Percentiles rank a stretch among this genome's conserved stretches.
phyloP scores from a whole-genome alignment of 2,329 filamentous ascomycete species.

The Emydomyces testavorans region DNA sequence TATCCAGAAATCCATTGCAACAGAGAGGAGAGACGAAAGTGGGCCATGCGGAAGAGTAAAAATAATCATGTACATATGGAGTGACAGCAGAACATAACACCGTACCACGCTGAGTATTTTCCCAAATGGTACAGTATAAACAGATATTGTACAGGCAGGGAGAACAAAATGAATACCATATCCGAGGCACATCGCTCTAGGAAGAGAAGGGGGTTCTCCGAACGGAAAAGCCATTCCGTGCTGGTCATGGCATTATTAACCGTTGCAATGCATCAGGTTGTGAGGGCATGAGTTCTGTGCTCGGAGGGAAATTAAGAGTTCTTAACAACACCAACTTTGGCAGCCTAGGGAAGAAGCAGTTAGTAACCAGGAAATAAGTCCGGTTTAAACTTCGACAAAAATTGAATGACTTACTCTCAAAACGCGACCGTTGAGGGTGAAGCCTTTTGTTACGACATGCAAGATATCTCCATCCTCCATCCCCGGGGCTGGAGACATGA shows the following conservation, averaged over 20 bases:
- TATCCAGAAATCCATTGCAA: not conserved
- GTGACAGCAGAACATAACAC: slow-evolving; percentile 9
- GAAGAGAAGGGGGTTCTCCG: not conserved
- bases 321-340: slow-evolving; percentile 94
- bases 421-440: slow-evolving; percentile 80
- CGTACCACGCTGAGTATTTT: slow-evolving; percentile 11
- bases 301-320: slow-evolving; percentile 42
- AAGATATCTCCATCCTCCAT: slow-evolving; percentile 89
- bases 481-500: slow-evolving; percentile 75
- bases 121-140: slow-evolving; percentile 8
- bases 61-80: not conserved
- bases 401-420: slow-evolving; percentile 48
- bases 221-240: not conserved
- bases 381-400: not conserved
- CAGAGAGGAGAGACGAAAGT: slow-evolving; percentile 14
- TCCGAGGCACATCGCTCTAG: too few species aligned
- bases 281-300: not conserved
- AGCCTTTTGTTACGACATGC: slow-evolving; percentile 89
- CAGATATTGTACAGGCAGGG: slow-evolving; percentile 12
- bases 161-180: not conserved
- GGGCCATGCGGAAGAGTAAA: not conserved
- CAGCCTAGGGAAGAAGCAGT: slow-evolving; percentile 42
- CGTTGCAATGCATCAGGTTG: not conserved
- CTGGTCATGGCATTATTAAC: not conserved
- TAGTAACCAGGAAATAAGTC: slow-evolving; percentile 10